Evolutionary conservation across 1,284 basidiomycete species (phyloP).

Genomic region (Trichosporon sp.): DNA sequence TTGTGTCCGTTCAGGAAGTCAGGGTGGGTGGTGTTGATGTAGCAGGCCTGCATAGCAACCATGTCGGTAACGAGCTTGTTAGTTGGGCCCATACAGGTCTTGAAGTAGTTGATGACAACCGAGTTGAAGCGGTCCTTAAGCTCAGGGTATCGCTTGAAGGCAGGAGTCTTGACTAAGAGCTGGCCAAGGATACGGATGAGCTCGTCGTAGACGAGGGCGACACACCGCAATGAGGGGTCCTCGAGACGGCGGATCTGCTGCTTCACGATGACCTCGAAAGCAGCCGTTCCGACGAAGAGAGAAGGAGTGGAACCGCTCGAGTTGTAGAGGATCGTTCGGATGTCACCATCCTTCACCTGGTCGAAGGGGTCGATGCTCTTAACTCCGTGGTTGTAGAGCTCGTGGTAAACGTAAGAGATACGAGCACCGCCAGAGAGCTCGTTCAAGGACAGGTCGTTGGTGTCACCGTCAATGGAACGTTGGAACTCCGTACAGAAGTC

Average conservation of each 20-base stretch:
- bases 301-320: constrained; percentile 95
- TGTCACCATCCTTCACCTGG: constrained; percentile 96
- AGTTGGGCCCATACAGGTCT: constrained; percentile 85
- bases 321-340: constrained; percentile 92
- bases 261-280: constrained; percentile 97
- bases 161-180: constrained; percentile 79
- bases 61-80: constrained; percentile 91
- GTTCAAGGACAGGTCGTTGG: constrained; percentile 87
- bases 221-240: constrained; percentile 88
- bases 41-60: constrained; percentile 93
- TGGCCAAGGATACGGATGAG: constrained; percentile 91
- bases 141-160: constrained; percentile 91
- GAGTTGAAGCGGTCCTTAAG: constrained; percentile 90
- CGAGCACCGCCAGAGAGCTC: constrained; percentile 95
- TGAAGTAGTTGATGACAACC: constrained; percentile 95
- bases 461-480: constrained; percentile 93
- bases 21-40: constrained; percentile 82
- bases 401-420: constrained; percentile 98
- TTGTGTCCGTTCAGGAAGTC: constrained; percentile 97
- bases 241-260: constrained; percentile 96
- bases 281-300: constrained; percentile 90
- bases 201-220: constrained; percentile 92
- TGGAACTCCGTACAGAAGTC: constrained; percentile 97
- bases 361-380: constrained; percentile 96
- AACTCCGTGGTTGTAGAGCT: constrained; percentile 93